Percentiles rank a stretch among this genome's conserved stretches.
Evolutionary conservation across 2,329 filamentous ascomycete species (phyloP).

Genomic region (Fusarium duplospermum): DNA sequence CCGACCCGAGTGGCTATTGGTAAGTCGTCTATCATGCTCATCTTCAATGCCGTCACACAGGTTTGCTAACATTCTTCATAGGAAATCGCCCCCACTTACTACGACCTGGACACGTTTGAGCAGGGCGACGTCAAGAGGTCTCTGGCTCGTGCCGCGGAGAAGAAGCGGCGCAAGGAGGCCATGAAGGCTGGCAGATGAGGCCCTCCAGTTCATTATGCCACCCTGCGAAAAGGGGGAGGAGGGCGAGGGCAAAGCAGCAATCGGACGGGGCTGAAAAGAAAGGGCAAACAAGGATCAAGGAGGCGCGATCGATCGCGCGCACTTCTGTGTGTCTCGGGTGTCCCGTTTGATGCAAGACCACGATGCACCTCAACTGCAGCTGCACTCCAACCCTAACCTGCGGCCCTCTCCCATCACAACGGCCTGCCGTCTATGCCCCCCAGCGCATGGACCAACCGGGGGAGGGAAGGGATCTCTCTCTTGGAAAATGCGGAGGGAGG

Average conservation of each 20-base stretch:
- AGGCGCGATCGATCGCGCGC: conserved; percentile 19
- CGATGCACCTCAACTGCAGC: conserved; percentile 17
- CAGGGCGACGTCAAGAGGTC: conserved; percentile 87
- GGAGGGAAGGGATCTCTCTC: conserved; percentile 11
- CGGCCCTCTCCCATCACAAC: conserved; percentile 9
- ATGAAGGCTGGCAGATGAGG: conserved; percentile 61
- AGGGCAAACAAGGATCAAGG: conserved; percentile 10
- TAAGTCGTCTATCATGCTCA: conserved; percentile 56
- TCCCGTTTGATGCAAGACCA: conserved; percentile 23
- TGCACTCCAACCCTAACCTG: background rate
- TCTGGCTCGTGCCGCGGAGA: conserved; percentile 67
- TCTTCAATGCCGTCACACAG: background rate
- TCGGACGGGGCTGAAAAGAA: background rate
- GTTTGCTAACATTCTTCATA: conserved; percentile 49
- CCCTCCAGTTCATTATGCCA: conserved; percentile 11
- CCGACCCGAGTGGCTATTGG: conserved; percentile 92
- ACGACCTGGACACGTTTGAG: conserved; percentile 83
- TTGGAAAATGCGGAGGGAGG: conserved; percentile 3
- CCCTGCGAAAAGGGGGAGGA: conserved; percentile 19
- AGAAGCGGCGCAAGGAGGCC: conserved; percentile 69
- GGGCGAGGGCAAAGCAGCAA: background rate
- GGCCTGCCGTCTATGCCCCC: conserved; percentile 1
- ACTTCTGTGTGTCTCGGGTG: conserved; percentile 14
- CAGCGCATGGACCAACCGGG: conserved; percentile 11
- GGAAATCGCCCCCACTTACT: conserved; percentile 95